Percentiles rank a stretch among this genome's conserved stretches.
These are phyloP conservation scores for Tremellales sp. DNA, from an alignment of 1,284 basidiomycete species.

Conservation along the genomic window DNA sequence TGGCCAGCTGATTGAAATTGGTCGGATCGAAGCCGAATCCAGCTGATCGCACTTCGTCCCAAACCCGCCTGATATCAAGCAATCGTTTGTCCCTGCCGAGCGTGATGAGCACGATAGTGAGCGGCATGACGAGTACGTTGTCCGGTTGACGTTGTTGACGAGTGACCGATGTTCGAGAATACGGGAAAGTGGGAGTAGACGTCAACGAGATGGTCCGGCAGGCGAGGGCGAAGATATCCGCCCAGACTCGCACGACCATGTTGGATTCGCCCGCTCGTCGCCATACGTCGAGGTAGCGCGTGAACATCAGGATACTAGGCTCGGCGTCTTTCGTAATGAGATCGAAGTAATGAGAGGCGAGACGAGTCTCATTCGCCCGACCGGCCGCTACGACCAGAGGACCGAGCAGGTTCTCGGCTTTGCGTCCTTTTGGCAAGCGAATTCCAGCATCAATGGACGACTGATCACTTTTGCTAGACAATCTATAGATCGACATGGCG, in stretches of 20 bases:
- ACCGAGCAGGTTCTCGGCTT: slow-evolving; percentile 33
- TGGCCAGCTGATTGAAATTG: slow-evolving; percentile 86
- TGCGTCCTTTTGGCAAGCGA: slow-evolving; percentile 16
- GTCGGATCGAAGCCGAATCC: slow-evolving; percentile 82
- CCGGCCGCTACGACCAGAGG: slow-evolving; percentile 36
- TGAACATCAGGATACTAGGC: slow-evolving; percentile 57
- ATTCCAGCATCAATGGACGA: slow-evolving; percentile 15
- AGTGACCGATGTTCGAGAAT: neutral
- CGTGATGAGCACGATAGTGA: slow-evolving; percentile 79
- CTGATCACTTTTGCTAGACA: slow-evolving; percentile 2
- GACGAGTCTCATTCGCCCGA: slow-evolving; percentile 10
- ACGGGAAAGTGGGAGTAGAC: slow-evolving; percentile 1
- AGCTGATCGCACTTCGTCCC: slow-evolving; percentile 61
- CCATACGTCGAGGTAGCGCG: slow-evolving; percentile 70
- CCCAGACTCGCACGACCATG: slow-evolving; percentile 64
- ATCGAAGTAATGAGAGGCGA: slow-evolving; percentile 55
- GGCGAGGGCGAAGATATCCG: slow-evolving; percentile 60
- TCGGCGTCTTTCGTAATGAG: slow-evolving; percentile 50
- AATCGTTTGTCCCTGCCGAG: slow-evolving; percentile 65
- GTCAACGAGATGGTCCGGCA: slow-evolving; percentile 21
- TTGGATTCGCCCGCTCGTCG: slow-evolving; percentile 60
- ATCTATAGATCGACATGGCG: slow-evolving; percentile 28
- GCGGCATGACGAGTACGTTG: slow-evolving; percentile 67
- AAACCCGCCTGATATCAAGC: slow-evolving; percentile 61
- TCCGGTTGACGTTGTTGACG: slow-evolving; percentile 11